Conservation (phyloP, 192 early-diverging fungal species). For the Podila epicladia region DNA sequence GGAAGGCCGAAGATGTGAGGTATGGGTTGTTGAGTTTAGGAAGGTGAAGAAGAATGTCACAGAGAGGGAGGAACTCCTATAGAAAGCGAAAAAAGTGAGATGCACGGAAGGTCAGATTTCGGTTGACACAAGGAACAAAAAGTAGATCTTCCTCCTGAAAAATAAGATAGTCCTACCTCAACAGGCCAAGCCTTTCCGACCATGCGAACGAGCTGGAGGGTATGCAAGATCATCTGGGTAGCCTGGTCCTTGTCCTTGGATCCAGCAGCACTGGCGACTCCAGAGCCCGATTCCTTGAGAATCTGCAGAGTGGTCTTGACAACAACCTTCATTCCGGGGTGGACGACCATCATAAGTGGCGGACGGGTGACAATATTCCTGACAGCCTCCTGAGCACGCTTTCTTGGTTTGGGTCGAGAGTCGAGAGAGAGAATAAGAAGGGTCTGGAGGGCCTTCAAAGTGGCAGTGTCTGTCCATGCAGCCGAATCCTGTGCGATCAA, state of each 20-base stretch:
- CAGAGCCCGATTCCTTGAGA: conserved; percentile 50
- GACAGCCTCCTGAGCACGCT: conserved; percentile 88
- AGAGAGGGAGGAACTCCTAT: conserved; percentile 70
- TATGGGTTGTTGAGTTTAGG: conserved; percentile 83
- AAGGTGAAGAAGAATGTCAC: conserved; percentile 77
- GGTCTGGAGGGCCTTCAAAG: conserved; percentile 76
- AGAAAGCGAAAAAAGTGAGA: neutral
- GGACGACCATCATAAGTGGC: conserved; percentile 59
- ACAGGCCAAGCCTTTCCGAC: conserved; percentile 50
- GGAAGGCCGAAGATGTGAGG: conserved; percentile 81
- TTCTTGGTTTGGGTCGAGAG: conserved; percentile 82
- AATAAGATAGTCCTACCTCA: conserved; percentile 22
- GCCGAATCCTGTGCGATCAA: conserved; percentile 81
- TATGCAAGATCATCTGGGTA: conserved; percentile 50
- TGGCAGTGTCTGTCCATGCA: conserved; percentile 74
- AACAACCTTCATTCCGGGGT: conserved; percentile 42
- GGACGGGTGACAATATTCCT: conserved; percentile 72
- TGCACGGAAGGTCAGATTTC: neutral
- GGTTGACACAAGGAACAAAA: too few species aligned
- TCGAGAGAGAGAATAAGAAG: conserved; percentile 85
- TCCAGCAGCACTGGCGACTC: conserved; percentile 43
- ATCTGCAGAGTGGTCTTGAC: conserved; percentile 46
- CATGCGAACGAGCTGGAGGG: conserved; percentile 48
- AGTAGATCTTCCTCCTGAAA: neutral
- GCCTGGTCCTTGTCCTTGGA: conserved; percentile 48